Base-by-base conservation (phyloP, 768 basidiomycete genomes). In the Pleurotus giganteus region DNA sequence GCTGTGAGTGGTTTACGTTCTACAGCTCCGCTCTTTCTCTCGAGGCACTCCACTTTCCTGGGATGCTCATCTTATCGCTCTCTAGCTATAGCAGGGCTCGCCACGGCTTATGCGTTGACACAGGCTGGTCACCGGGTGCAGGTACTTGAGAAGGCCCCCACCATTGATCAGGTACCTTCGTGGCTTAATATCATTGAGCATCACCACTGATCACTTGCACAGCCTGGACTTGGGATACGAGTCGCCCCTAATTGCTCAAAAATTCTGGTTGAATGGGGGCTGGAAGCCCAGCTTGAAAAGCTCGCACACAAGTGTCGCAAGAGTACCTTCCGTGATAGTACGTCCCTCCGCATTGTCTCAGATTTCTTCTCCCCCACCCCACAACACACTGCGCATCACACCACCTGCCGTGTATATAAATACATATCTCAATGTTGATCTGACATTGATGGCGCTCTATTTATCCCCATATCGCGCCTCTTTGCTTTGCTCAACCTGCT, bases 231-330 rank as follows among this genome's bases (percentile, higher is more conserved):
- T 43, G 80, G 79, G 19, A 63, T 79, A 44, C 74, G 78, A 26
- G 70, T 83, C 6, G 79, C 82, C 37, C 82, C 82, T 21, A 83
- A 83, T 54, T 66, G 80, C 39, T 74, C 74, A 31, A 78, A 78
- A 60, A 73, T 82, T 15, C 63, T 84, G 7, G 66, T 70, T 31
- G 71, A 75, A 56, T 84, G 82, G 81, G 79, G 79, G 2, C 66
- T 81, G n/a, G 68, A 66, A 23, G 69, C 75, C 5, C 69, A 74
- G 32, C 65, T 82, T 8, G 61, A 63, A 24, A 65, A 63, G 27
- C 27, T 45, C 15, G 71, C 73, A 29, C 54, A 59, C 28, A 66
- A 63, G 31, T 71, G 71, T 46, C 65, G 68, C 43, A 71, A 69
- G 39, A 66, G 68, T 44, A 65, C 65, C 12, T 72, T 75, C 53